Evolutionary conservation across 192 early-diverging fungal species (phyloP), one percentile per base, ranked within the genome.

Genomic region (Coemansia sp.): DNA sequence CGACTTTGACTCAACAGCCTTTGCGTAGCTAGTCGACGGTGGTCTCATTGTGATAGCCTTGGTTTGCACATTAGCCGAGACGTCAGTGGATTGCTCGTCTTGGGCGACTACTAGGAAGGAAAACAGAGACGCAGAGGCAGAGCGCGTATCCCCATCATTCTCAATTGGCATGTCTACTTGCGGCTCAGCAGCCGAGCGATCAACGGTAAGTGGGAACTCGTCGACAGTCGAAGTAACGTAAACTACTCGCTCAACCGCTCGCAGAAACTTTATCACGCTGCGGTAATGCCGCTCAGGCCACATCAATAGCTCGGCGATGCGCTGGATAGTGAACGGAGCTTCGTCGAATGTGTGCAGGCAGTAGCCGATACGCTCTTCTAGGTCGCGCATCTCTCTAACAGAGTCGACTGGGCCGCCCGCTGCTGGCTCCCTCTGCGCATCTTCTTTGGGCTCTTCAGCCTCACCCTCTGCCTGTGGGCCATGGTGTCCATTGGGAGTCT

Each of bases 271-370:
- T 13, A 77, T 64, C 1, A 70, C 74, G 33, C 44, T 74, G 47
- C 68, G 68, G 68, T 84, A 84, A 40, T 84, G 77, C 19, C 70
- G 74, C 55, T 78, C 73, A 14, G 82, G 74, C 70, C 71, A 73
- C 26, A 62, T 65, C 38, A 79, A 43, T 47, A 84, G 71, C 62
- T 84, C 82, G 42, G 71, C 70, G 4, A 84, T 76, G 17, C 82
- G 73, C 60, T 84, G 82, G 19, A 84, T 79, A 1, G 82, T 84
- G 49, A 84, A 84, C 6, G 82, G 82, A 14, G 82, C 75, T 7
- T 82, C 79, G 43, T 76, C 79, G 44, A 82, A 82, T 14, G 79
- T 71, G 35, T 70, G 79, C 62, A 82, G 57, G 26, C 68, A 70
- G 66, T 82, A 76, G 14, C 60, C 62, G 38, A 82, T 74, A 2